Evolutionary conservation across 768 basidiomycete species (phyloP).

Genomic region (Rubroboletus pulcherrimus): DNA sequence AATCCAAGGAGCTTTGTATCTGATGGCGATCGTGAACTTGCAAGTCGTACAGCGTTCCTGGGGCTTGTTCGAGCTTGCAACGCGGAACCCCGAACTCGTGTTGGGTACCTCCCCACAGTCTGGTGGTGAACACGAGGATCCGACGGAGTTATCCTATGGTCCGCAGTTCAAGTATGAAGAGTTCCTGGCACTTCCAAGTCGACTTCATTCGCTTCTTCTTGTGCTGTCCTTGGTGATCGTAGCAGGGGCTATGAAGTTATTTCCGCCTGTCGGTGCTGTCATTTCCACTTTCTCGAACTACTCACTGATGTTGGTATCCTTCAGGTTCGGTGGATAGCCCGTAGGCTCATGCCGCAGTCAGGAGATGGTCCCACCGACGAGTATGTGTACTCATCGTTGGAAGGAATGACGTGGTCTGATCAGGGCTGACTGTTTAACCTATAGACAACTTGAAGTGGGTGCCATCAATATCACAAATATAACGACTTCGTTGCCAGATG

Average conservation of each 20-base stretch:
- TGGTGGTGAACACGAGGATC: slow-evolving; percentile 15
- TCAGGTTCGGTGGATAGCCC: slow-evolving; percentile 52
- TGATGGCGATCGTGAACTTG: slow-evolving; percentile 45
- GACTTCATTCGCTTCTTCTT: slow-evolving; percentile 38
- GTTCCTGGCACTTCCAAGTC: slow-evolving; percentile 44
- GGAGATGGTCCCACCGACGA: slow-evolving; percentile 63
- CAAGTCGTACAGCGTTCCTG: slow-evolving; percentile 55
- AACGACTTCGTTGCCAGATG: slow-evolving; percentile 52
- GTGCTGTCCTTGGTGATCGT: slow-evolving; percentile 31
- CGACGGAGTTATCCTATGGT: slow-evolving; percentile 49
- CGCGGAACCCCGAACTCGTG: slow-evolving; percentile 16
- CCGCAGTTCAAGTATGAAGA: slow-evolving; percentile 75
- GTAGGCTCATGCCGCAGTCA: slow-evolving; percentile 46
- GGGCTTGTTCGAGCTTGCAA: slow-evolving; percentile 42
- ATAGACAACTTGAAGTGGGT: slow-evolving; percentile 57
- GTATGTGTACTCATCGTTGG: slow-evolving; percentile 35
- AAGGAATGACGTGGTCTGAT: slow-evolving; percentile 2
- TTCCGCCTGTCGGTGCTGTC: slow-evolving; percentile 35
- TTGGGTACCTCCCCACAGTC: slow-evolving; percentile 12
- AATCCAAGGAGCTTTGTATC: slow-evolving; percentile 39
- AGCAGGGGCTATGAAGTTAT: slow-evolving; percentile 26
- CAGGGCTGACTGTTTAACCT: neutral
- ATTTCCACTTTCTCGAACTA: neutral
- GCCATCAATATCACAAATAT: slow-evolving; percentile 64
- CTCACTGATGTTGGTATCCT: neutral